Conservation (phyloP, 176 grass and related monocot species). For the Carex pumila region DNA sequence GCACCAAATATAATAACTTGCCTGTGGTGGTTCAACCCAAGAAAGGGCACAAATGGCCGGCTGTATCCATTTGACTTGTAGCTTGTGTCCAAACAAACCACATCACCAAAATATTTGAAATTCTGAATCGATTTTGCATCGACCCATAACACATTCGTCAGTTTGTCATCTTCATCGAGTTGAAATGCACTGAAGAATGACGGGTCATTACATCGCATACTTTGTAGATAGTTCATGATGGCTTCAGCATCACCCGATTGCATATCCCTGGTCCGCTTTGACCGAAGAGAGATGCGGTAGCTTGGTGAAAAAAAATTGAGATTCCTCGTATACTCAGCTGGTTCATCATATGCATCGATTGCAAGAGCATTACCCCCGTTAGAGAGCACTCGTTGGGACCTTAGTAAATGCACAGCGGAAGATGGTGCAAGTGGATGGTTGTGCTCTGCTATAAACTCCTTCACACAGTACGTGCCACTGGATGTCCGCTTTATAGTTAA, state of each 20-base stretch:
- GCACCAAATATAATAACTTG: slow-evolving; percentile 39
- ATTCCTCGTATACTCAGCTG: slow-evolving; percentile 11
- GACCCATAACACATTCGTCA: slow-evolving; percentile 49
- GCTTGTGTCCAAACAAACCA: slow-evolving; percentile 38
- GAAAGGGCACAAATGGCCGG: slow-evolving; percentile 34
- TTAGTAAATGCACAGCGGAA: slow-evolving; percentile 40
- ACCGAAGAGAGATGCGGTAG: slow-evolving; percentile 26
- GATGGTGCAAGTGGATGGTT: slow-evolving; percentile 44
- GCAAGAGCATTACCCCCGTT: slow-evolving; percentile 17
- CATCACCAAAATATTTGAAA: slow-evolving; percentile 38
- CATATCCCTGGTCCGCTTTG: slow-evolving; percentile 38
- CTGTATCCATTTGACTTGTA: slow-evolving; percentile 23
- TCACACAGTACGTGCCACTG: slow-evolving; percentile 29
- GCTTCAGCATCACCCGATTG: slow-evolving; percentile 44
- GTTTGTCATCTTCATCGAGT: slow-evolving; percentile 35
- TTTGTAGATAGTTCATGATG: slow-evolving; percentile 42
- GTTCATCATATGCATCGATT: neutral
- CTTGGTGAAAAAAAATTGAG: slow-evolving; percentile 32
- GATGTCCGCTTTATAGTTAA: slow-evolving; percentile 40
- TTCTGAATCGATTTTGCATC: slow-evolving; percentile 29
- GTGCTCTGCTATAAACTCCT: slow-evolving; percentile 38
- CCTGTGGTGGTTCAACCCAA: slow-evolving; percentile 45
- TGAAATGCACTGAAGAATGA: slow-evolving; percentile 55
- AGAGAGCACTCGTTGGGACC: slow-evolving; percentile 38
- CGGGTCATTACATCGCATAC: slow-evolving; percentile 38